Evolutionary conservation across 2,329 filamentous ascomycete genomes (phyloP).

Genomic region (Colletotrichum liaoningense): DNA sequence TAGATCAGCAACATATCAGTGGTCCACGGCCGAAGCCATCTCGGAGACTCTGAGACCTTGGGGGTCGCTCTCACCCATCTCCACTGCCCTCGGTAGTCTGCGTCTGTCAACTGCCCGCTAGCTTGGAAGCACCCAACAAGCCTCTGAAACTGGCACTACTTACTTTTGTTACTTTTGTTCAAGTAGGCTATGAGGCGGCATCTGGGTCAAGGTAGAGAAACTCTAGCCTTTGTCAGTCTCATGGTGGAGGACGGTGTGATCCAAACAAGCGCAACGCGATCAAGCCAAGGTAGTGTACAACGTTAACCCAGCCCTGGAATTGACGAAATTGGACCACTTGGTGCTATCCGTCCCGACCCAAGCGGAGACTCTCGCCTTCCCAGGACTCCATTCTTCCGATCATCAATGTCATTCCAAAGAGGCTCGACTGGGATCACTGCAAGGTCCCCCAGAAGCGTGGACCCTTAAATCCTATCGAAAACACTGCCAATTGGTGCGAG

Average conservation of each 20-base stretch:
- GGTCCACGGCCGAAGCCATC: neutral
- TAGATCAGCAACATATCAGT: neutral
- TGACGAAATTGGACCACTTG: neutral
- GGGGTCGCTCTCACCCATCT: neutral
- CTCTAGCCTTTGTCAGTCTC: too few relatives aligned
- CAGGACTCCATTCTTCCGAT: neutral
- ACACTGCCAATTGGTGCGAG: neutral
- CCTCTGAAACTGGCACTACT: neutral
- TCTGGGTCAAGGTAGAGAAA: too few relatives aligned
- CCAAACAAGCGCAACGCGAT: too few relatives aligned
- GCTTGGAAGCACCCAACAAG: conserved; percentile 13
- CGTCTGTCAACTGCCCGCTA: neutral
- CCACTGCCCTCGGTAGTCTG: neutral
- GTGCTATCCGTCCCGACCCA: neutral
- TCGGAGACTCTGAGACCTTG: neutral
- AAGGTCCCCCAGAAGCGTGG: conserved; percentile 21
- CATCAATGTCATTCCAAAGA: neutral
- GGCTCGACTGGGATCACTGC: conserved; percentile 11
- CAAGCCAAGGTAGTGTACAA: too few relatives aligned
- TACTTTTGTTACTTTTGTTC: too few relatives aligned
- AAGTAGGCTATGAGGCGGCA: too few relatives aligned
- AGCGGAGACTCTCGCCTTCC: neutral
- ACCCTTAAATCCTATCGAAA: conserved; percentile 12
- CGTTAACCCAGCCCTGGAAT: neutral
- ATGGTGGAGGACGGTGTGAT: too few relatives aligned